Conservation (phyloP, 1,284 basidiomycete species). For the Sphagnurus paluster region DNA sequence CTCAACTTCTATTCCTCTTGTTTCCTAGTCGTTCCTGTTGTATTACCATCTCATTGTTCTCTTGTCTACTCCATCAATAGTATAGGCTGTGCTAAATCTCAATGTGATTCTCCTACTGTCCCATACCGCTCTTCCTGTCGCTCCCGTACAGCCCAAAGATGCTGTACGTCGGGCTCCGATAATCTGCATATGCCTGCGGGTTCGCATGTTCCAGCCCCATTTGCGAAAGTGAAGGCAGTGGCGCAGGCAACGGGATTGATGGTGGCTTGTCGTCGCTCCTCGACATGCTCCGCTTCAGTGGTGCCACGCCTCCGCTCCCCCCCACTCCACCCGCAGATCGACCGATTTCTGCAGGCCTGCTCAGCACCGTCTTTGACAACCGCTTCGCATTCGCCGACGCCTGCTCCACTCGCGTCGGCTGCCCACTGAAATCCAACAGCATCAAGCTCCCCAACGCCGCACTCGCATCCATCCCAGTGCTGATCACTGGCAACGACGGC, state of each 20-base stretch:
- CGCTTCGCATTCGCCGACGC: conserved; percentile 8
- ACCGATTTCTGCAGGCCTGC: conserved; percentile 4
- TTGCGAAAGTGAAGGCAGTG: conserved; percentile 71
- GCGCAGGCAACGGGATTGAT: conserved; percentile 72
- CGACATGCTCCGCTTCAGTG: conserved; percentile 20
- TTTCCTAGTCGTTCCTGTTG: too few species aligned
- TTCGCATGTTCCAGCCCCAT: conserved; percentile 70
- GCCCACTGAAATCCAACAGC: conserved; percentile 38
- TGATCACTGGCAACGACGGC: conserved; percentile 21
- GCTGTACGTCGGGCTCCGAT: conserved; percentile 79
- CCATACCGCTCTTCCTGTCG: conserved; percentile 55
- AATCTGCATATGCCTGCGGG: conserved; percentile 59
- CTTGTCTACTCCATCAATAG: too few species aligned
- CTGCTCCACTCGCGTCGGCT: conserved; percentile 22
- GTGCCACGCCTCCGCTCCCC: background rate
- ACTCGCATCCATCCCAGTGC: conserved; percentile 39
- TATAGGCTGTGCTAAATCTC: conserved; percentile 4
- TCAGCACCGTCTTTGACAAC: conserved; percentile 10
- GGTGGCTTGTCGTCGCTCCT: conserved; percentile 63
- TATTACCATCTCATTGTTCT: too few species aligned
- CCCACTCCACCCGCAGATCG: background rate
- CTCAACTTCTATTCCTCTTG: too few species aligned
- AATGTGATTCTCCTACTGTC: conserved; percentile 22
- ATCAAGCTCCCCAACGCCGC: conserved; percentile 59
- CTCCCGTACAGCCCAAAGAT: conserved; percentile 72